A percentile compares a stretch with the other conserved stretches of the same genome.
Conservation (phyloP, 495 filamentous ascomycete genomes). For the Evernia prunastri region DNA sequence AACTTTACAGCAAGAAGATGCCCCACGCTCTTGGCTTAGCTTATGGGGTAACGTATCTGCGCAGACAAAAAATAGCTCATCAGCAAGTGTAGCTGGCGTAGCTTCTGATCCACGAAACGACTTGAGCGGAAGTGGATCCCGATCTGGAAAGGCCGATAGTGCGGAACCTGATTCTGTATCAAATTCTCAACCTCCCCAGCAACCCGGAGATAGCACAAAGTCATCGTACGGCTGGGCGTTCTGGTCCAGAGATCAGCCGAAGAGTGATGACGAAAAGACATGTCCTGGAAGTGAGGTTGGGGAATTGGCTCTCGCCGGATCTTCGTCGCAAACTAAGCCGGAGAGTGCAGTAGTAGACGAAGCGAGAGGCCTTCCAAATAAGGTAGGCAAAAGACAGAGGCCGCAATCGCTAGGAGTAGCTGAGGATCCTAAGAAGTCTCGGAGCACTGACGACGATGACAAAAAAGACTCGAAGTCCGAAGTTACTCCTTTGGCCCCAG, state of each 20-base stretch:
- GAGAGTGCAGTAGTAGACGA: conserved; percentile 52
- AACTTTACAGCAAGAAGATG: conserved; percentile 16
- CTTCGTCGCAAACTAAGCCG: conserved; percentile 57
- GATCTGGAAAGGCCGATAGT: neutral
- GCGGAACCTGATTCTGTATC: neutral
- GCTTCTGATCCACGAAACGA: neutral
- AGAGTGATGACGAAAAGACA: conserved; percentile 29
- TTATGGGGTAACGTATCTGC: conserved; percentile 36
- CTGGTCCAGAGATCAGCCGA: conserved; percentile 64
- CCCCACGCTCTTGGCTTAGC: conserved; percentile 46
- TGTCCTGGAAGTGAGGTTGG: conserved; percentile 44
- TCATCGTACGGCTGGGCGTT: conserved; percentile 73
- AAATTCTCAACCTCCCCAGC: neutral
- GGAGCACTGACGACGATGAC: conserved; percentile 10
- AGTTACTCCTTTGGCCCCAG: neutral
- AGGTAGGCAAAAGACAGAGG: conserved; percentile 30
- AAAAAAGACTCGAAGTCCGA: conserved; percentile 26
- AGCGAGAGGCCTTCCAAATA: conserved; percentile 32
- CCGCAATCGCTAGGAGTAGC: conserved; percentile 14
- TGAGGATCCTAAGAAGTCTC: conserved; percentile 15
- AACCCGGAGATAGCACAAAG: conserved; percentile 29
- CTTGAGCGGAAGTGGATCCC: too few species aligned
- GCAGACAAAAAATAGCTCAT: neutral
- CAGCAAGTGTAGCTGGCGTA: neutral
- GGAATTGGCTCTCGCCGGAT: conserved; percentile 63